phyloP scores from a whole-genome alignment of 345 rosid species.

The Erysimum cheiranthoides region DNA sequence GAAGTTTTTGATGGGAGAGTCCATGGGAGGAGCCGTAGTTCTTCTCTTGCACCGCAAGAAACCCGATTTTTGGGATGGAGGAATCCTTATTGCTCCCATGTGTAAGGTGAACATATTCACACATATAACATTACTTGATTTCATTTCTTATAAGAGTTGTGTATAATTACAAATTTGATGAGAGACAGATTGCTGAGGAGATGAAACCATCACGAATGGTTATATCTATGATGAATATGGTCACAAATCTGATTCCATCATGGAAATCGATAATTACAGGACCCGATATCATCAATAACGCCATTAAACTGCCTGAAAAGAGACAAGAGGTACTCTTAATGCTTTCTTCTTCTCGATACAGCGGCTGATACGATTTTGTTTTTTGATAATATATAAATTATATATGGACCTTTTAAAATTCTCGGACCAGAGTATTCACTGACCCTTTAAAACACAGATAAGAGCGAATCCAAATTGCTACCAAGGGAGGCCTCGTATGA shows the following conservation, averaged over 20 bases:
- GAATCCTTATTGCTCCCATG: conserved; percentile 84
- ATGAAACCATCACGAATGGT: conserved; percentile 60
- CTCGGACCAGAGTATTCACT: background rate
- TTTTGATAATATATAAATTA: background rate
- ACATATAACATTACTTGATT: background rate
- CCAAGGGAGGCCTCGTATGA: conserved; percentile 72
- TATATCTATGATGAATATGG: conserved; percentile 47
- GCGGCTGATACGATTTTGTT: background rate
- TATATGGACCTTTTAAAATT: background rate
- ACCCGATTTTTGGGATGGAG: conserved; percentile 83
- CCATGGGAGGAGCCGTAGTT: conserved; percentile 91
- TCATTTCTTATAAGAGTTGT: background rate
- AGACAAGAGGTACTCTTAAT: conserved; percentile 66
- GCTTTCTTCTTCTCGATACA: background rate
- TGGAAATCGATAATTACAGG: conserved; percentile 61
- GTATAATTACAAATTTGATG: conserved; percentile 19
- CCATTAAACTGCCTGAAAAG: conserved; percentile 66
- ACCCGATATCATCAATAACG: conserved; percentile 60
- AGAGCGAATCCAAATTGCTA: conserved; percentile 74
- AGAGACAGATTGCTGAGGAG: conserved; percentile 65
- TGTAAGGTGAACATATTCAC: conserved; percentile 62
- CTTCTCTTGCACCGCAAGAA: conserved; percentile 69
- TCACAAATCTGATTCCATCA: conserved; percentile 59
- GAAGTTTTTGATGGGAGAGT: conserved; percentile 81
- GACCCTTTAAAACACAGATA: conserved; percentile 48